These are phyloP conservation scores for Boletus semigastroideus DNA, from an alignment of 1,284 basidiomycete genomes.

Conservation along the genomic window DNA sequence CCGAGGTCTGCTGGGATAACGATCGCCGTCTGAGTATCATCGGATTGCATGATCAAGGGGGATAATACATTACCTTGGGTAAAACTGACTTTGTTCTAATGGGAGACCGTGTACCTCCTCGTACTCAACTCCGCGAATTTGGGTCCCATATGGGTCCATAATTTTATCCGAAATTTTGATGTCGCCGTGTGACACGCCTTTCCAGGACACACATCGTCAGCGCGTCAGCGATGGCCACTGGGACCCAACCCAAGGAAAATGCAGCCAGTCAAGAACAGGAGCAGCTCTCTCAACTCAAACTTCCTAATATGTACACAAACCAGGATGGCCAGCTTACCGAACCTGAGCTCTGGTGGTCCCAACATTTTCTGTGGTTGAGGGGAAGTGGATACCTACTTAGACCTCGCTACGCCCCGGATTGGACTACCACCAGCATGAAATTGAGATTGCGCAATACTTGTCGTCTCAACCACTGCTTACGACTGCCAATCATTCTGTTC, in stretches of 20 bases:
- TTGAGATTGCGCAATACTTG: constrained; percentile 26
- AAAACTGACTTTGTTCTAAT: not conserved
- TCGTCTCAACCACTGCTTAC: constrained; percentile 13
- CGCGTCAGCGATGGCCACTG: not conserved
- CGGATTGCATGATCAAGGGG: constrained; percentile 11
- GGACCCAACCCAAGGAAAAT: not conserved
- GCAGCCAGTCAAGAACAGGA: not conserved
- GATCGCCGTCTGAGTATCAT: constrained; percentile 1
- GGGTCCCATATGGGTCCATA: constrained; percentile 13
- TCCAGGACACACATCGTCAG: not conserved
- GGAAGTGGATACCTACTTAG: constrained; percentile 37
- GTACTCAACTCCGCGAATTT: constrained; percentile 3
- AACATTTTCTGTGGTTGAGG: constrained; percentile 34
- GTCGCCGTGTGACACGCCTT: not conserved
- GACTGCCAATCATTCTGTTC: constrained; percentile 36
- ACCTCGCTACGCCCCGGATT: constrained; percentile 36
- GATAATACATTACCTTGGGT: not conserved
- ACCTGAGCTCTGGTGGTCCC: constrained; percentile 28
- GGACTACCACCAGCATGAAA: constrained; percentile 30
- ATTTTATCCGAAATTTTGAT: constrained; percentile 1
- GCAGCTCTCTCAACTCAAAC: constrained; percentile 2
- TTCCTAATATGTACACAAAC: not conserved
- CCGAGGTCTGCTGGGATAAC: constrained; percentile 6
- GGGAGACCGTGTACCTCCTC: not conserved
- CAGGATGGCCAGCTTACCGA: constrained; percentile 9